Base-by-base conservation (phyloP, 495 filamentous ascomycete genomes). In the Aspergillus diversus region DNA sequence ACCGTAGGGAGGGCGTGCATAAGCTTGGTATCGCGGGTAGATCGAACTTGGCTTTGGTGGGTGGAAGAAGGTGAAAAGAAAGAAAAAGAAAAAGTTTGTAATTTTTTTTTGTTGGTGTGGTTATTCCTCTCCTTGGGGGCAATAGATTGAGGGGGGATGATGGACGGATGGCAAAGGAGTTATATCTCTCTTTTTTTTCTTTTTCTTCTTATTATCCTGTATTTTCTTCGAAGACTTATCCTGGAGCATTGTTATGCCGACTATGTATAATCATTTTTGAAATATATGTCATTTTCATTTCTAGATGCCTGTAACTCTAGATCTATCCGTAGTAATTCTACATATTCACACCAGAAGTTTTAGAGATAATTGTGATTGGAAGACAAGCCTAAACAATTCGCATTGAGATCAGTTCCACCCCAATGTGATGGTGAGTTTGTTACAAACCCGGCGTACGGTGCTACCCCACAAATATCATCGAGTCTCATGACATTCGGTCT, bases 1-100 rank as follows among this genome's bases (percentile, higher is more conserved):
- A 97, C 11, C 84, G 82, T 73, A 82, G 93, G 67, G 79, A 82
- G 59, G 75, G 77, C 55, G 71, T 93, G 32, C 92, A 97, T 74
- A 91, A 90, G 83, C 70, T 86, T 62, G 92, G 83, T 71, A 88
- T 92, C 53, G 80, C 83, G 5, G 81, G 86, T 13, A 83, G 93
- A 66, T 86, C 88, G 8, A 97, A 97, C 74, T 63, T 96, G 39
- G 51, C 15, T n/a, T 7, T n/a, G 13, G 6, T 50, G 7, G n/a
- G 46, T 49, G 13, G n/a, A 9, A 50, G 47, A 12, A 50, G 47
- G 11, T 50, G 27, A 49, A 43, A 3, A 43, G 39, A 43, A 43
- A 43, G 39, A 43, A 43, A 43, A 43, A 27, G 21, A 15, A 43
- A 43, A 43, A 43, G 39, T 43, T 39, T 13, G 13, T 8, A 3